Percentiles rank a stretch among this genome's conserved stretches.
Evolutionary conservation across 2,329 filamentous ascomycete species (phyloP).

Genomic region (Paracoccidioides lutzii): DNA sequence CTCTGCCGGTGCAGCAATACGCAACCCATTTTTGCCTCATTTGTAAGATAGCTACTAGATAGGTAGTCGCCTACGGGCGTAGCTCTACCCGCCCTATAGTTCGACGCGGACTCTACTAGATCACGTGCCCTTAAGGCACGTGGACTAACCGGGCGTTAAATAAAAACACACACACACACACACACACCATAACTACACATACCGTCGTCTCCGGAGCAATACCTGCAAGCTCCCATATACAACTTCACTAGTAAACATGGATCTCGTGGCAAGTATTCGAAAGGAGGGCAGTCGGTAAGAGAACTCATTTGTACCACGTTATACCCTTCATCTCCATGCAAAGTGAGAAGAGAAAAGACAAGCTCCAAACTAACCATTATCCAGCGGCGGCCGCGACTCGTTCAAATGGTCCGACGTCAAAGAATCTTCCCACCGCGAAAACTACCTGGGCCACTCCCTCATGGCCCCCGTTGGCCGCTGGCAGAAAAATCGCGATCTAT

Average conservation of each 20-base stretch:
- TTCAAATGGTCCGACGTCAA: constrained; percentile 97
- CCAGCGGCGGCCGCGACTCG: constrained; percentile 69
- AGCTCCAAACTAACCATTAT: constrained; percentile 6
- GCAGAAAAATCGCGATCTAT: constrained; percentile 63
- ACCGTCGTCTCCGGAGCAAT: too few relatives aligned
- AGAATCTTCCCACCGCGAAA: constrained; percentile 75
- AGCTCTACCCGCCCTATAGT: too few relatives aligned
- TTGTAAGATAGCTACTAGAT: too few relatives aligned
- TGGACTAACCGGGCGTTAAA: too few relatives aligned
- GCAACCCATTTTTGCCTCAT: too few relatives aligned
- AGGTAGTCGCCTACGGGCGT: too few relatives aligned
- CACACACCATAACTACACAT: background rate
- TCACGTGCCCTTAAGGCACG: too few relatives aligned
- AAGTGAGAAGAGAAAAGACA: background rate
- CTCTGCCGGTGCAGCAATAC: too few relatives aligned
- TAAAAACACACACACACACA: too few relatives aligned
- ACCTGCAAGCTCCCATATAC: too few relatives aligned
- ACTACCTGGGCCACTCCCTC: constrained; percentile 76
- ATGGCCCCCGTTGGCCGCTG: constrained; percentile 88
- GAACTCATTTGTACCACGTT: background rate
- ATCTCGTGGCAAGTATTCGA: constrained; percentile 81
- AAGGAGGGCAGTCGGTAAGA: constrained; percentile 67
- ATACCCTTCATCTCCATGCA: background rate
- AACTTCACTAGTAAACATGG: constrained; percentile 46
- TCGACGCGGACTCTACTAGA: too few relatives aligned